Evolutionary conservation across 768 basidiomycete species (phyloP).

Genomic region (Rhodotorula graminis): DNA sequence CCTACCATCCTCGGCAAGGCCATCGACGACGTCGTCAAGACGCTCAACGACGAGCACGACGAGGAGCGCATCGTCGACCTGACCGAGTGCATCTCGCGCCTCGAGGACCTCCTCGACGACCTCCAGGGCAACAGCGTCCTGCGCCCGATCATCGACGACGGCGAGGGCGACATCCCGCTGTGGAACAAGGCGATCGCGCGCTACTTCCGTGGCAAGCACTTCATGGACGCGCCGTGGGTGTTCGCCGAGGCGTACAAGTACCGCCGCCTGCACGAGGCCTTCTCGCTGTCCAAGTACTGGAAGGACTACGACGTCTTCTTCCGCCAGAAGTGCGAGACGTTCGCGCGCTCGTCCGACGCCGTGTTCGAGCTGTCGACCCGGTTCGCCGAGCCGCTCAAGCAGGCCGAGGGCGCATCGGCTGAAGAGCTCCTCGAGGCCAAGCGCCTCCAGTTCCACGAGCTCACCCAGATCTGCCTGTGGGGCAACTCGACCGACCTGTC

Average conservation of each 20-base stretch:
- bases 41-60: conserved; percentile 71
- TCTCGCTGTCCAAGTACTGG: conserved; percentile 86
- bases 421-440: conserved; percentile 55
- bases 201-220: conserved; percentile 87
- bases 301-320: conserved; percentile 89
- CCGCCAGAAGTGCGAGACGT: conserved; percentile 65
- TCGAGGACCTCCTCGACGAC: conserved; percentile 83
- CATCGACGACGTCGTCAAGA: conserved; percentile 82
- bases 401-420: conserved; percentile 50
- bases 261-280: conserved; percentile 84
- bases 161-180: conserved; percentile 82
- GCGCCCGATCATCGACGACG: conserved; percentile 81
- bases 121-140: conserved; percentile 56
- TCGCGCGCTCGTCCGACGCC: conserved; percentile 53
- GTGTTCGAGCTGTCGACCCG: conserved; percentile 91
- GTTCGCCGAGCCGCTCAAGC: conserved; percentile 77
- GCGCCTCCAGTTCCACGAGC: conserved; percentile 76
- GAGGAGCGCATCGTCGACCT: conserved; percentile 83
- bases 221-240: conserved; percentile 94
- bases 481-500: conserved; percentile 95
- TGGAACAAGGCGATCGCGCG: conserved; percentile 77
- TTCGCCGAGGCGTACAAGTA: conserved; percentile 93
- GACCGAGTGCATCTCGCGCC: conserved; percentile 75
- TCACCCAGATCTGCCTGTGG: conserved; percentile 81
- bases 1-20: conserved; percentile 94